phyloP scores from a whole-genome alignment of 2,329 filamentous ascomycete genomes.

The Torrubiellomyces zombiae region DNA sequence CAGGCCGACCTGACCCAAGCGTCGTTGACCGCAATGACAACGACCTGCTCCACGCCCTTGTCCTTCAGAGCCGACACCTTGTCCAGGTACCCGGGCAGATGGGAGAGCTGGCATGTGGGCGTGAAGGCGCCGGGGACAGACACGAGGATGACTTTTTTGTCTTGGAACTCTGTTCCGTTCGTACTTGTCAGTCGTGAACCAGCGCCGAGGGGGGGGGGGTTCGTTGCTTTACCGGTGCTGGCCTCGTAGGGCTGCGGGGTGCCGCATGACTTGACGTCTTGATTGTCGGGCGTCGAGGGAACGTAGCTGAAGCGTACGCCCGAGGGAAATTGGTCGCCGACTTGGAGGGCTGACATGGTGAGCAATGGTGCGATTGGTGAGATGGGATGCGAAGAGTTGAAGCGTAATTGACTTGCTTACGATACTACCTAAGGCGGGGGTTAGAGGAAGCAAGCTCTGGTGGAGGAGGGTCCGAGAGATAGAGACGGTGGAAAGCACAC shows the following conservation, averaged over 20 bases:
- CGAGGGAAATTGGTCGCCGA: conserved; percentile 69
- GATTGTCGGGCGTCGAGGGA: conserved; percentile 56
- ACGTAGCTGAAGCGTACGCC: conserved; percentile 74
- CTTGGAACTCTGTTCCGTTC: conserved; percentile 29
- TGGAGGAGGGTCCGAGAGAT: no score
- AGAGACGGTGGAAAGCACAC: no score
- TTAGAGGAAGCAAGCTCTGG: no score
- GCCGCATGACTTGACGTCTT: conserved; percentile 62
- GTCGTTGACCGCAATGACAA: conserved; percentile 75
- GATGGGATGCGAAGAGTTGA: not conserved
- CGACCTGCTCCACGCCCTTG: conserved; percentile 71
- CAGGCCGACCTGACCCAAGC: conserved; percentile 76
- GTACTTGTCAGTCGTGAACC: conserved; percentile 1
- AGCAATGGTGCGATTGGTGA: not conserved
- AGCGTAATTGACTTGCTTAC: not conserved
- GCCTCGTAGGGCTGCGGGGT: conserved; percentile 65
- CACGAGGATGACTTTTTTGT: conserved; percentile 40
- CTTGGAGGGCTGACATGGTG: conserved; percentile 49
- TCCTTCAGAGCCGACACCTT: conserved; percentile 52
- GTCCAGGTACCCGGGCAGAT: conserved; percentile 66
- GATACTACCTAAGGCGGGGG: conserved; percentile 1
- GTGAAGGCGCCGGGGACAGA: conserved; percentile 61
- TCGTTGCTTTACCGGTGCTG: conserved; percentile 49
- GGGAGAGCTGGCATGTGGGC: conserved; percentile 65
- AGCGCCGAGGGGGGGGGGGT: conserved; percentile 1